Conservation (phyloP, 345 rosid species). For the Anastatica hierochuntica region DNA sequence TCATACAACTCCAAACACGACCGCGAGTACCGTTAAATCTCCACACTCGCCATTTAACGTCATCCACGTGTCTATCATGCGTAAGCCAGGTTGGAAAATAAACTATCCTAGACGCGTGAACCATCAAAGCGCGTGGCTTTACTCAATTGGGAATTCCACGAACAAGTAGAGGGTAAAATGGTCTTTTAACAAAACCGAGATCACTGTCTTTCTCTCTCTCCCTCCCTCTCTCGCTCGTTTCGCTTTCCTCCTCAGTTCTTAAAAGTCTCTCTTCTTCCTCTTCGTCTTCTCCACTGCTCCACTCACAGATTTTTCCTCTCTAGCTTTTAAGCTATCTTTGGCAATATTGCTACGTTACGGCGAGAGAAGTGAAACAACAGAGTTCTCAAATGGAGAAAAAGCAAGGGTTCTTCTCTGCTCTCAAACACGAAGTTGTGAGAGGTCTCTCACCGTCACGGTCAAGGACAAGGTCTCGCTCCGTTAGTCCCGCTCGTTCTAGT, state of each 20-base stretch:
- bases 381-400: constrained; percentile 63
- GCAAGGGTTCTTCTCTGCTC: constrained; percentile 80
- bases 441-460: constrained; percentile 88
- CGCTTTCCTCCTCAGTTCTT: constrained; percentile 12
- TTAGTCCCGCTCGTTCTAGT: constrained; percentile 45
- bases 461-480: constrained; percentile 50
- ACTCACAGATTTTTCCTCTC: not conserved
- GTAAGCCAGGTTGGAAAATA: constrained; percentile 19
- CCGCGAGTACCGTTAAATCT: not conserved
- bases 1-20: not conserved
- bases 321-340: not conserved
- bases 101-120: constrained; percentile 3
- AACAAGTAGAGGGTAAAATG: constrained; percentile 4
- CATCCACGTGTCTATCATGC: constrained; percentile 26
- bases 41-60: not conserved
- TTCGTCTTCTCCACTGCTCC: constrained; percentile 10
- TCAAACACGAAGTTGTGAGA: constrained; percentile 69
- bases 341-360: not conserved
- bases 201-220: constrained; percentile 16
- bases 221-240: not conserved
- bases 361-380: not conserved
- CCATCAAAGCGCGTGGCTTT: constrained; percentile 4
- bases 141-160: not conserved
- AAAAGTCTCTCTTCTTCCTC: constrained; percentile 1
- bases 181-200: constrained; percentile 8